These are phyloP conservation scores for Neckera pumila DNA, from an alignment of 225 moss, liverwort and hornwort species.

Conservation along the genomic window DNA sequence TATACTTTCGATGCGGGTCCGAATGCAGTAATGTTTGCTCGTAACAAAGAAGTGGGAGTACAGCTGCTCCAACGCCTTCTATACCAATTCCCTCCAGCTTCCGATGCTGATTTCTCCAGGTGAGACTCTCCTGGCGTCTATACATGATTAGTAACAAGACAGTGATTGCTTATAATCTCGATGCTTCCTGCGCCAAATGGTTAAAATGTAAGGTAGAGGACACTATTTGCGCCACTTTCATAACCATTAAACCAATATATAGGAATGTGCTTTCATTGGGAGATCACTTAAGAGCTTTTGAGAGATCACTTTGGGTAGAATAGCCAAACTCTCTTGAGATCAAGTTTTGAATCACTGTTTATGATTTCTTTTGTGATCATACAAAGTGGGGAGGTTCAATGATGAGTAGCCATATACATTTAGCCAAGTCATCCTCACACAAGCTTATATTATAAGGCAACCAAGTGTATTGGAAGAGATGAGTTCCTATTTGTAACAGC, in stretches of 20 bases:
- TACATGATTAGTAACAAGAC: not conserved
- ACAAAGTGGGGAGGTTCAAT: not conserved
- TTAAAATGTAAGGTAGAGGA: not conserved
- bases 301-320: not conserved
- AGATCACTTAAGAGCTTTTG: not conserved
- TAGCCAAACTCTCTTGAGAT: not conserved
- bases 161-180: not conserved
- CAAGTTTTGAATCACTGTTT: not conserved
- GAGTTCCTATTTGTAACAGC: not conserved
- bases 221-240: not conserved
- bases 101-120: slow-evolving; percentile 84
- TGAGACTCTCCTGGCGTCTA: not conserved
- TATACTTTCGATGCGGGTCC: slow-evolving; percentile 99
- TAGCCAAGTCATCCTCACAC: not conserved
- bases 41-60: slow-evolving; percentile 59
- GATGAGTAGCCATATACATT: not conserved
- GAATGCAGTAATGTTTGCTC: slow-evolving; percentile 92
- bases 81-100: slow-evolving; percentile 79
- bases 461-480: not conserved
- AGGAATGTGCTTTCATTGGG: not conserved
- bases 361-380: not conserved
- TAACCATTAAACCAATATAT: not conserved
- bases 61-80: slow-evolving; percentile 74
- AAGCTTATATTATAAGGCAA: not conserved
- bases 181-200: not conserved